Percentiles rank a stretch among this genome's conserved stretches.
These are phyloP conservation scores for Talaromyces sp. DNA, from an alignment of 2,329 filamentous ascomycete species.

Conservation along the genomic window DNA sequence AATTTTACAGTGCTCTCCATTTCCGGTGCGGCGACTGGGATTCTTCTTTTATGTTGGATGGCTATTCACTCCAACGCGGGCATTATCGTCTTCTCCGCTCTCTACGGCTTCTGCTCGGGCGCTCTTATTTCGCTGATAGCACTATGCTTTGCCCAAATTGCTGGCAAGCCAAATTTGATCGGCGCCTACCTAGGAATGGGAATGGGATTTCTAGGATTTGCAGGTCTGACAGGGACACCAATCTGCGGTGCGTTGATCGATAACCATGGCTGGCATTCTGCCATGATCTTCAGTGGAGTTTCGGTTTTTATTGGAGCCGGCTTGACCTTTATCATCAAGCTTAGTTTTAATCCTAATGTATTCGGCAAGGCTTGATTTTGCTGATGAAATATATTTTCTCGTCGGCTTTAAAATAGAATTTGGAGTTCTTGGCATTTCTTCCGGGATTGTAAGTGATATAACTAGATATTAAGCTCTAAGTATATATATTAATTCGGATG, in stretches of 20 bases:
- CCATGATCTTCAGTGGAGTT: not conserved
- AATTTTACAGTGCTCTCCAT: constrained; percentile 21
- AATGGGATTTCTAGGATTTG: constrained; percentile 33
- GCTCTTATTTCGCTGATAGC: constrained; percentile 22
- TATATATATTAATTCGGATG: not conserved
- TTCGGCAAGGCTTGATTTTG: not conserved
- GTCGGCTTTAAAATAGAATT: not conserved
- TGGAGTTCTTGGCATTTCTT: not conserved
- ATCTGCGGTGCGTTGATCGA: constrained; percentile 42
- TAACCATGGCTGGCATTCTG: constrained; percentile 30
- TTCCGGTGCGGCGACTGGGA: constrained; percentile 17
- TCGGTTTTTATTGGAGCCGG: not conserved
- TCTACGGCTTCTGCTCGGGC: constrained; percentile 30
- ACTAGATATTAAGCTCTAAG: not conserved
- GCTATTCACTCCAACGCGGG: constrained; percentile 17
- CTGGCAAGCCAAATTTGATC: constrained; percentile 23
- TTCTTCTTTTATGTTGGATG: constrained; percentile 26
- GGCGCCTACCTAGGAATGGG: constrained; percentile 18
- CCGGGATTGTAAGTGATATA: not conserved
- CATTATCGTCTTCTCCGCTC: constrained; percentile 24
- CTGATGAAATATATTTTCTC: not conserved
- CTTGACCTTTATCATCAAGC: not conserved
- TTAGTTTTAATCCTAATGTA: not conserved
- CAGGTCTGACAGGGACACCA: constrained; percentile 44
- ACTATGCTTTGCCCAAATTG: constrained; percentile 9